Percentiles rank a stretch among this genome's conserved stretches.
Evolutionary conservation across 805 yeast species (phyloP).

Genomic region (Starmerella riodocensis): DNA sequence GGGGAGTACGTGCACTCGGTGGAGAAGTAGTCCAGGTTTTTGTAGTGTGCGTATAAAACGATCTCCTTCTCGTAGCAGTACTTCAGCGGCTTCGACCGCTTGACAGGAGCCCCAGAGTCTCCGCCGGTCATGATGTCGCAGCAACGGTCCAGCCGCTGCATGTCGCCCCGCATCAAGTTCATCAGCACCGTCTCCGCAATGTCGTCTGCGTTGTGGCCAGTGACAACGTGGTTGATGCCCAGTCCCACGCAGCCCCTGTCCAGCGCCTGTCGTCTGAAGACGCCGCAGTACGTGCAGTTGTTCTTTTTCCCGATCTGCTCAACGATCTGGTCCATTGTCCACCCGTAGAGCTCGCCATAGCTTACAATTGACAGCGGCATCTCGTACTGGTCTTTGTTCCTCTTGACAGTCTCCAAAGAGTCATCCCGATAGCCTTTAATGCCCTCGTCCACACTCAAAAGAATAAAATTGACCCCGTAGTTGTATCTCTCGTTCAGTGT

Average conservation of each 20-base stretch:
- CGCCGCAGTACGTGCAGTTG: conserved; percentile 97
- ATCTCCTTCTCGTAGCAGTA: conserved; percentile 94
- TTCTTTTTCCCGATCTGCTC: conserved; percentile 85
- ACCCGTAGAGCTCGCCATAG: conserved; percentile 76
- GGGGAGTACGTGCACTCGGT: conserved; percentile 98
- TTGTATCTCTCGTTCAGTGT: conserved; percentile 75
- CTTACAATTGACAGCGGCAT: conserved; percentile 71
- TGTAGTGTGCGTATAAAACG: conserved; percentile 92
- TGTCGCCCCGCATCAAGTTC: conserved; percentile 93
- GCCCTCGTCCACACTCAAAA: conserved; percentile 90
- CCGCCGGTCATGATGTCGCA: conserved; percentile 73
- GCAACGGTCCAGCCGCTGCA: conserved; percentile 79
- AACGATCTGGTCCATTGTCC: conserved; percentile 99
- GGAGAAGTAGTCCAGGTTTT: conserved; percentile 84
- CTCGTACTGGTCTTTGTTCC: conserved; percentile 77
- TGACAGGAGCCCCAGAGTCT: conserved; percentile 53
- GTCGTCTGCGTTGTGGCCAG: conserved; percentile 98
- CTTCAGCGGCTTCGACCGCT: conserved; percentile 90
- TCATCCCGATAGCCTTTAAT: conserved; percentile 95
- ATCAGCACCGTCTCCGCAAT: conserved; percentile 96
- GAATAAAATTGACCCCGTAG: conserved; percentile 73
- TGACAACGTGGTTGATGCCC: conserved; percentile 78
- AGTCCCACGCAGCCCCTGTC: conserved; percentile 89
- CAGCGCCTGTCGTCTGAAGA: conserved; percentile 85
- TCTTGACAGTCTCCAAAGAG: conserved; percentile 87